Conservation (phyloP, 768 basidiomycete genomes). For the Suillus paluster region DNA sequence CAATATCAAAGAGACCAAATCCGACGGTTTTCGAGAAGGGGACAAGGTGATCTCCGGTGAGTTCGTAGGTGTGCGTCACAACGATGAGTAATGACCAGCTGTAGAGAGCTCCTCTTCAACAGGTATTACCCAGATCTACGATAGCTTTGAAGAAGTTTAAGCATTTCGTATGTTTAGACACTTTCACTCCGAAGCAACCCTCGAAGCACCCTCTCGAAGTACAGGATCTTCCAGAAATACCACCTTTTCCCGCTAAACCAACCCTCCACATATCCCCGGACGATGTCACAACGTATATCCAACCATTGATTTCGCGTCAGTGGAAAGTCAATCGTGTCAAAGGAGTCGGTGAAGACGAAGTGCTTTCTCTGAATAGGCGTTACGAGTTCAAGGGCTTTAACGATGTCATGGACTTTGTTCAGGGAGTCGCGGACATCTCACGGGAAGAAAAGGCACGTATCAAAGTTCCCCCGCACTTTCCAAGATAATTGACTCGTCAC, state of each 20-base stretch:
- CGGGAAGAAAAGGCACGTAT: constrained; percentile 36
- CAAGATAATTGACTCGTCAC: constrained; percentile 3
- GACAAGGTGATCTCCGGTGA: background rate
- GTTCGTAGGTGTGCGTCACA: background rate
- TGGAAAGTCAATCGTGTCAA: constrained; percentile 29
- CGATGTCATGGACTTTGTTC: constrained; percentile 32
- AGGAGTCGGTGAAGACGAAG: constrained; percentile 15
- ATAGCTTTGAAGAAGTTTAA: background rate
- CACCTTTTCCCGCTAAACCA: constrained; percentile 34
- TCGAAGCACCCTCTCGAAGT: background rate
- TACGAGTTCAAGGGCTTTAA: constrained; percentile 30
- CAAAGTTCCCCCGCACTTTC: background rate
- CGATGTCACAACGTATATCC: constrained; percentile 39
- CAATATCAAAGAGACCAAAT: background rate
- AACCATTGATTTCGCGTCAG: constrained; percentile 40
- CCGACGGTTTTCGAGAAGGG: no score
- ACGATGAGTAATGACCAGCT: background rate
- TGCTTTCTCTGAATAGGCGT: constrained; percentile 31
- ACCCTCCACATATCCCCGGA: constrained; percentile 38
- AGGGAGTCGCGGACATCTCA: constrained; percentile 29
- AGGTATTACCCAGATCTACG: background rate
- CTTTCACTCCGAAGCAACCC: constrained; percentile 6
- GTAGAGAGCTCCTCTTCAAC: background rate
- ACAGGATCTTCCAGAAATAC: constrained; percentile 27
- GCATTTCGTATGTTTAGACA: background rate